These are phyloP conservation scores for Boletus semigastroideus DNA, from an alignment of 1,284 basidiomycete genomes.

Conservation along the genomic window DNA sequence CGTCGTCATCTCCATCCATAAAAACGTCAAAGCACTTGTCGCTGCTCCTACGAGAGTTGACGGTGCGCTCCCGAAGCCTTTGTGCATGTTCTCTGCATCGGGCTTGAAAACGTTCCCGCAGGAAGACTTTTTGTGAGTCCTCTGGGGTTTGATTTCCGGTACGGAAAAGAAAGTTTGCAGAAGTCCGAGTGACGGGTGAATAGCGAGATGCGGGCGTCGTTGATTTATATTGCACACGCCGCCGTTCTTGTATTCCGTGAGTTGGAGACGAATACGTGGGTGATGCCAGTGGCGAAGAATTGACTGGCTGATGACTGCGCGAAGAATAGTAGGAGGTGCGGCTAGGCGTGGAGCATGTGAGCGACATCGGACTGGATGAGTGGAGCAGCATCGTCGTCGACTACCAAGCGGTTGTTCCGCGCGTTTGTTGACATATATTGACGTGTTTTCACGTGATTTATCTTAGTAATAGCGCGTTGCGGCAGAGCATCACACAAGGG, in stretches of 20 bases:
- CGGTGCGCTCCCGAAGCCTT: constrained; percentile 49
- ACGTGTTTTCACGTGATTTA: constrained; percentile 24
- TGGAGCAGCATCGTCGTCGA: constrained; percentile 15
- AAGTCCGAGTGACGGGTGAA: constrained; percentile 1
- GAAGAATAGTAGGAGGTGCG: constrained; percentile 30
- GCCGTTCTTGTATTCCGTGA: constrained; percentile 38
- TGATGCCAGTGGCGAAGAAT: constrained; percentile 50
- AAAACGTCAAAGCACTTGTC: constrained; percentile 50
- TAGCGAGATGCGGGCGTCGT: constrained; percentile 15
- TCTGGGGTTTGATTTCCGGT: constrained; percentile 16
- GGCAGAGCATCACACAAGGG: too few relatives aligned
- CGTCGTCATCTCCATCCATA: constrained; percentile 54
- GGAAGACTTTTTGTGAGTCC: constrained; percentile 47
- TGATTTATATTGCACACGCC: constrained; percentile 50
- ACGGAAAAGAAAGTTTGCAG: constrained; percentile 23
- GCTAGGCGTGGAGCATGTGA: constrained; percentile 25
- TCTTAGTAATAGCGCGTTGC: too few relatives aligned
- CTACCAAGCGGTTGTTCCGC: constrained; percentile 9
- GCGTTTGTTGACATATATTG: constrained; percentile 29
- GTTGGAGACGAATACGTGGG: constrained; percentile 40
- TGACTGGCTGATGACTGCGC: constrained; percentile 38
- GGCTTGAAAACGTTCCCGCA: constrained; percentile 60
- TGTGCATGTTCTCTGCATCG: constrained; percentile 59
- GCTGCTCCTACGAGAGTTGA: constrained; percentile 44
- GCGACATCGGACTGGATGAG: constrained; percentile 20